Evolutionary conservation across 306 rosid genomes (phyloP), one percentile per base, ranked within the genome.

Genomic region (Hippophae tibetana): DNA sequence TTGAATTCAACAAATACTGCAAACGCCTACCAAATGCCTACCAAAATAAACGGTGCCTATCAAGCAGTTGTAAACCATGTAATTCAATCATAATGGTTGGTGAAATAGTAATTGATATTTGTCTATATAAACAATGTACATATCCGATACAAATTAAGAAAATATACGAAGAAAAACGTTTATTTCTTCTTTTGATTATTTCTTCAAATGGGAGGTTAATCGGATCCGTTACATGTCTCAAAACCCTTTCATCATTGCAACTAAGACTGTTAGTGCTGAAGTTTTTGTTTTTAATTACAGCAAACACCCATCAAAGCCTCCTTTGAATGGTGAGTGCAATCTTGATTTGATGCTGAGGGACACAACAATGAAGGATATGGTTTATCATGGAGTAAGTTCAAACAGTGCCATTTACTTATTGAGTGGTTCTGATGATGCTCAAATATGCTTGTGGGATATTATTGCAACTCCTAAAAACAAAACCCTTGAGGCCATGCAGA

Each of bases 401-500:
- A 93, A 74, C 70, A 80, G 76, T 97, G 99, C 6, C 95, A 86
- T 79, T 77, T 93, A 61, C 79, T n/a, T n/a, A n/a, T n/a, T 93
- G 58, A 93, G 99, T 65, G 99, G 99, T 55, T 93, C 99, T 61
- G 99, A 93, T 69, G 99, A 93, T 84, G 97, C 99, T 48, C 99
- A 93, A 69, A 93, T 93, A 73, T 93, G 99, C 71, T 68, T 93
- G 73, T 93, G 99, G 99, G 99, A 93, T 76, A 84, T 88, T 56
- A 93, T 86, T 70, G 85, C 76, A 0, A 78, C 79, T 58, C 85
- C 97, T 9, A 88, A 93, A 64, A 86, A 84, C 78, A 80, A 77
- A 63, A 65, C 86, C 49, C 80, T 93, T 1, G 99, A 93, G 13
- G 95, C 97, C 13, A 75, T 64, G 74, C 93, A 88, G 48, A 93